A percentile compares a stretch with the other conserved stretches of the same genome.
These are phyloP conservation scores for Malus asiatica DNA, from an alignment of 306 rosid genomes.

Conservation along the genomic window DNA sequence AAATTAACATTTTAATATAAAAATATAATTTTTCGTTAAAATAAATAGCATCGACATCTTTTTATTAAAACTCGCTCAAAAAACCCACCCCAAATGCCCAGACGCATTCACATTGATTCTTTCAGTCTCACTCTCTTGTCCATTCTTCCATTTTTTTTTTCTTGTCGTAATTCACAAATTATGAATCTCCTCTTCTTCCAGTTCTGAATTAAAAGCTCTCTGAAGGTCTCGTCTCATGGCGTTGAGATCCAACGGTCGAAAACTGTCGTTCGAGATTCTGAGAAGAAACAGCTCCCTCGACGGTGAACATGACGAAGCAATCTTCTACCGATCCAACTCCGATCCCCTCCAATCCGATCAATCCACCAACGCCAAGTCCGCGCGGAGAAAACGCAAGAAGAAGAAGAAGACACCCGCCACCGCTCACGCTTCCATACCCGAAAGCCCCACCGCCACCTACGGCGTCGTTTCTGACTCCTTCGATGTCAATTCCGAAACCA, in stretches of 20 bases:
- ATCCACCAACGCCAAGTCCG: conserved; percentile 2
- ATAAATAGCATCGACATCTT: rapidly evolving
- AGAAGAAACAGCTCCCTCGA: conserved; percentile 22
- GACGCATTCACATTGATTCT: not conserved
- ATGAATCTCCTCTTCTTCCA: not conserved
- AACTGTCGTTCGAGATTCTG: conserved; percentile 70
- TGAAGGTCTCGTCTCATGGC: conserved; percentile 35
- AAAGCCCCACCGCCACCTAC: conserved; percentile 22
- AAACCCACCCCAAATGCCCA: not conserved
- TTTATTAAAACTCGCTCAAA: too few relatives aligned
- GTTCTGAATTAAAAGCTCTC: not conserved
- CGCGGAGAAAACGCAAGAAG: conserved; percentile 53
- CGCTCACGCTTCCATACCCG: conserved; percentile 32
- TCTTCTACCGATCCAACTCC: conserved; percentile 22
- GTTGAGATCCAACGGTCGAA: conserved; percentile 46
- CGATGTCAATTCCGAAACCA: not conserved
- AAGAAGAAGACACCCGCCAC: conserved; percentile 24
- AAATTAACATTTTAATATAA: too few relatives aligned
- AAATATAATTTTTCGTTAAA: too few relatives aligned
- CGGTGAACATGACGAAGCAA: conserved; percentile 29
- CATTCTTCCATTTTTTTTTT: not conserved
- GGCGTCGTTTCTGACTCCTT: not conserved
- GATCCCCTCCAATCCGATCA: conserved; percentile 11
- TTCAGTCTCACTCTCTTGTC: not conserved
- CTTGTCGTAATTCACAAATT: not conserved